Evolutionary conservation across 768 basidiomycete genomes (phyloP).

Genomic region (Tremella fuciformis): DNA sequence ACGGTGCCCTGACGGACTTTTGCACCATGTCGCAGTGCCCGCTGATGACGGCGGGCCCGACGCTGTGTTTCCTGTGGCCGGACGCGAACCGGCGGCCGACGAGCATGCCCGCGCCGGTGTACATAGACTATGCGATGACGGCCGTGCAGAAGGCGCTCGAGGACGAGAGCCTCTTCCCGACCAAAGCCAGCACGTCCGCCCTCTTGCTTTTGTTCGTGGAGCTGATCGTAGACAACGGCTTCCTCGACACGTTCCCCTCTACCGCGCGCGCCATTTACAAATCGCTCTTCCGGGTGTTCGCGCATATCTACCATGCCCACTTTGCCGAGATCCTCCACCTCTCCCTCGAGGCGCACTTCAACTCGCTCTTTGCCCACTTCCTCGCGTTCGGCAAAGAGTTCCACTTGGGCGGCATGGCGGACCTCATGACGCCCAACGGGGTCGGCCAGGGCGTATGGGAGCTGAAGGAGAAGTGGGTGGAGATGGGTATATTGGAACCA

Average conservation of each 20-base stretch:
- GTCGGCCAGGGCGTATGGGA: constrained; percentile 63
- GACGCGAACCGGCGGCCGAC: constrained; percentile 86
- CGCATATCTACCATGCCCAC: constrained; percentile 94
- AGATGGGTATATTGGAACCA: constrained; percentile 76
- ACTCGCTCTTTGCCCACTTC: constrained; percentile 96
- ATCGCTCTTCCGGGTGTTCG: constrained; percentile 92
- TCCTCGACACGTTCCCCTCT: constrained; percentile 74
- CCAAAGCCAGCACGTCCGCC: constrained; percentile 73
- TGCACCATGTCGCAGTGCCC: constrained; percentile 88
- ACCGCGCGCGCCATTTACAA: constrained; percentile 90
- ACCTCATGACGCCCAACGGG: constrained; percentile 61
- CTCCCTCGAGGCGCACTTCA: constrained; percentile 84
- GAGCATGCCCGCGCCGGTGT: constrained; percentile 84
- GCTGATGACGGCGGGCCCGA: constrained; percentile 82
- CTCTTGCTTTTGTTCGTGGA: neutral
- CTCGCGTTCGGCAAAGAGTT: constrained; percentile 93
- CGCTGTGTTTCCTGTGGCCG: constrained; percentile 95
- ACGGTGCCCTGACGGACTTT: constrained; percentile 86
- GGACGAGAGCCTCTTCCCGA: constrained; percentile 91
- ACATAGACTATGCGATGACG: constrained; percentile 97
- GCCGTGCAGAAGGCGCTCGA: constrained; percentile 91
- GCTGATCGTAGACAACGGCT: constrained; percentile 4
- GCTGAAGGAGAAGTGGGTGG: constrained; percentile 86
- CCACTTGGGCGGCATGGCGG: constrained; percentile 81
- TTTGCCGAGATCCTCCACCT: constrained; percentile 82